Conservation (phyloP, 257 asterid species). For the Gynochthodes officinalis region DNA sequence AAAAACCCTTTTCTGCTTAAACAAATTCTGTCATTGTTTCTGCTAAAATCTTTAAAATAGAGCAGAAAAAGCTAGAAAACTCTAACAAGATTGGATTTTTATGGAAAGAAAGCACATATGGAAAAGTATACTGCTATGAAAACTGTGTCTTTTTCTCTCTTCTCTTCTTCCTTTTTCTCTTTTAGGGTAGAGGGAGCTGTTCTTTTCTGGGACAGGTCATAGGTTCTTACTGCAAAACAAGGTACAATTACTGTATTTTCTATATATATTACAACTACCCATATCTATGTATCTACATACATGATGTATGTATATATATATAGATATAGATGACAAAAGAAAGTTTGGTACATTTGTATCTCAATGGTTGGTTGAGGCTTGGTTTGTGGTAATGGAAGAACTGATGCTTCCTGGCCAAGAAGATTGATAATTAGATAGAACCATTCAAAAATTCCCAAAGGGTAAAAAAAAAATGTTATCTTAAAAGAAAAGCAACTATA, state of each 20-base stretch:
- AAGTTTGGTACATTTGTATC: conserved; percentile 20
- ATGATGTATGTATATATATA: not conserved
- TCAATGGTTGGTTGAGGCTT: conserved; percentile 10
- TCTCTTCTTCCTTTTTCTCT: conserved; percentile 21
- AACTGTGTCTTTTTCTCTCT: not conserved
- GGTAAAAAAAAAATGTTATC: too few relatives aligned
- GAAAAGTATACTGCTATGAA: conserved; percentile 3
- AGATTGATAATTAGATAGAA: conserved; percentile 12
- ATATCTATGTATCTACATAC: not conserved
- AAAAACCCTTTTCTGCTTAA: not conserved
- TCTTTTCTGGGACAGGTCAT: conserved; percentile 30
- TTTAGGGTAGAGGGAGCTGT: conserved; percentile 26
- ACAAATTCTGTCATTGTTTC: not conserved
- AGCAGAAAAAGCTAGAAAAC: conserved; percentile 4
- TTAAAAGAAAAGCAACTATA: too few relatives aligned
- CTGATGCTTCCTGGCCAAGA: conserved; percentile 19
- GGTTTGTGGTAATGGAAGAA: conserved; percentile 20
- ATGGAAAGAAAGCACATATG: conserved; percentile 21
- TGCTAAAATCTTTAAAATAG: not conserved
- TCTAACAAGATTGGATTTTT: conserved; percentile 30
- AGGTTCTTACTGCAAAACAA: conserved; percentile 25
- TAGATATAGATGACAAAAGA: conserved; percentile 14
- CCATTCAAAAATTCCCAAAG: not conserved
- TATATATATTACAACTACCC: not conserved
- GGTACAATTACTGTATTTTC: not conserved